Base-by-base conservation (phyloP, 139 green algal species). In the Pleodorina starrii region DNA sequence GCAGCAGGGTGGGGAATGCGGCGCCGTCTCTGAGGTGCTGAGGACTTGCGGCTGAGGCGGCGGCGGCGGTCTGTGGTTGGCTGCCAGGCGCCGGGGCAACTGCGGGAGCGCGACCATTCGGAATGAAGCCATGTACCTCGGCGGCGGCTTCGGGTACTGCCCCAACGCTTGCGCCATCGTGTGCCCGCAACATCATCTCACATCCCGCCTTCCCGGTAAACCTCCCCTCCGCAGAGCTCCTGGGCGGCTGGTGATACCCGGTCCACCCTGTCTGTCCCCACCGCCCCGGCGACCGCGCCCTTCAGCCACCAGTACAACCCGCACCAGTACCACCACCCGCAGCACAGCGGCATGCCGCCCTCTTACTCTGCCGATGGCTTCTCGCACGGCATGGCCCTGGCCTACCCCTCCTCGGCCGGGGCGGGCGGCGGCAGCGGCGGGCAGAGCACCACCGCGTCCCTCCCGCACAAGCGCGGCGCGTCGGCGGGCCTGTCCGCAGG, bases 391-490 rank as follows among this genome's bases (percentile, higher is more conserved):
- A 48, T 11, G 14, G 35, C 69, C 69, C 2, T 66, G 9, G 69
- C 69, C 36, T n/a, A n/a, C n/a, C 35, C 69, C 38, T 4, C 69
- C 11, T 32, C 68, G 46, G 68, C 68, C 27, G 68, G 32, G 5
- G 36, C 68, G 12, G 68, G 68, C 68, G 35, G 29, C 11, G 63
- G 63, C 19, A 73, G 29, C 21, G 32, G 63, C 16, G 63, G 63
- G 63, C 63, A 23, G 63, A 36, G 63, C 11, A n/a, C n/a, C 63
- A 40, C 63, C 27, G 35, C 21, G n/a, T 50, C 76, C 6, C 14
- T 85, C 1, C 78, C 38, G 35, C 38, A 73, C 51, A 85, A 85
- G 78, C 78, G 54, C 46, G 74, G 74, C 44, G 44, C 46, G 38
- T 38, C 46, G 11, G 23, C 35, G 11, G 16, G 19, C 0, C 2